These are phyloP conservation scores for barrel medic (Medicago truncatula) DNA, from an alignment of 306 rosid genomes.

Conservation along the genomic window DNA sequence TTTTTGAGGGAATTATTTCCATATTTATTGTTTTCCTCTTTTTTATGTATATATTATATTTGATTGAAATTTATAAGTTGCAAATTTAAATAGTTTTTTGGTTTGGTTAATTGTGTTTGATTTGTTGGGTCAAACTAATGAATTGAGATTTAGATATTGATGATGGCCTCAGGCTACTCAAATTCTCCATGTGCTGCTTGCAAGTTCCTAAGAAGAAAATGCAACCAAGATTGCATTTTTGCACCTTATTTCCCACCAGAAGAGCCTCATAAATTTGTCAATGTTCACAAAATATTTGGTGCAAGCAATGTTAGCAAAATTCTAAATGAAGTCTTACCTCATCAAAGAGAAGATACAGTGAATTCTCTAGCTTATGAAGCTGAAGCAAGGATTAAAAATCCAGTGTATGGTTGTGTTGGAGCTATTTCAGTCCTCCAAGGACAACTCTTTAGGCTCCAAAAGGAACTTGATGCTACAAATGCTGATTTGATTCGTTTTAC, in stretches of 20 bases:
- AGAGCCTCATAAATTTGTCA: conserved; percentile 83
- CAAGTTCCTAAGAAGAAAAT: conserved; percentile 80
- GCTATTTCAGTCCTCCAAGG: conserved; percentile 83
- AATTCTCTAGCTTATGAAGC: neutral
- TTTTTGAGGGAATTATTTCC: too few relatives aligned
- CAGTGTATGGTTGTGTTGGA: conserved; percentile 47
- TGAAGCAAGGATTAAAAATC: neutral
- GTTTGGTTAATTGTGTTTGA: neutral
- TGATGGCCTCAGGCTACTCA: conserved; percentile 69
- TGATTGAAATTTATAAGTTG: neutral
- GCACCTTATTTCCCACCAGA: conserved; percentile 88
- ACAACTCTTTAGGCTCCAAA: conserved; percentile 78
- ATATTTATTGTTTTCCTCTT: too few relatives aligned
- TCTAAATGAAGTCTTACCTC: neutral
- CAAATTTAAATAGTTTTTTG: neutral
- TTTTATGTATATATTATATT: neutral
- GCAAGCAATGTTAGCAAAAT: conserved; percentile 35
- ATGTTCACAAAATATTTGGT: conserved; percentile 90
- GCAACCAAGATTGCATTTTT: conserved; percentile 75
- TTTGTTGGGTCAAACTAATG: neutral
- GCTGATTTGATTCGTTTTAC: conserved; percentile 68
- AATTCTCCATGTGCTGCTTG: conserved; percentile 95
- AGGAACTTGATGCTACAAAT: conserved; percentile 83
- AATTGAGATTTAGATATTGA: neutral
- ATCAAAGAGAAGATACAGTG: neutral